Evolutionary conservation across 805 yeast species (phyloP), one percentile per base, ranked within the genome.

Genomic region (Suhomyces canberraensis): DNA sequence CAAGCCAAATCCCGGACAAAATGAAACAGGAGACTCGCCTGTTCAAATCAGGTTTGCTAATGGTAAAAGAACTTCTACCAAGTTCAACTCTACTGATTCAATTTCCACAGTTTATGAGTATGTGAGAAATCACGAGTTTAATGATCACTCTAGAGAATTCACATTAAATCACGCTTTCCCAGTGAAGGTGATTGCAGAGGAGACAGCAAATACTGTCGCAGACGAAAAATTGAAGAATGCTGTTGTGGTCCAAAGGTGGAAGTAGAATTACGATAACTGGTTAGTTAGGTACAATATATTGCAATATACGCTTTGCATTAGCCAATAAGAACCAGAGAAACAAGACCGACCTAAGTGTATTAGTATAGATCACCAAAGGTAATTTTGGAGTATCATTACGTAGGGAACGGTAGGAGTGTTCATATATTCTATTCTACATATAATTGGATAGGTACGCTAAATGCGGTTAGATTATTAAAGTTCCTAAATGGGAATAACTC

Each of bases 221-320:
- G 88, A 80, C 19, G 93, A 95, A 4, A 87, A 87, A 22, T 68
- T 88, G 45, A 73, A 75, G 34, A 86, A 86, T 48, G 77, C 97
- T 2, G 96, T 87, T n/a, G 80, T 90, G 20, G 87, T 90, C 13
- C 97, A 88, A 61, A 81, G 93, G 64, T 85, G 95, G 93, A 69
- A n/a, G n/a, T n/a, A n/a, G n/a, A n/a, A n/a, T n/a, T n/a, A n/a
- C n/a, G n/a, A n/a, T n/a, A n/a, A n/a, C n/a, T n/a, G n/a, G n/a
- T n/a, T n/a, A n/a, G n/a, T n/a, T n/a, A n/a, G n/a, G n/a, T n/a
- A n/a, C n/a, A n/a, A n/a, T n/a, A n/a, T n/a, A n/a, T n/a, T n/a
- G n/a, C n/a, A n/a, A n/a, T n/a, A n/a, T n/a, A n/a, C n/a, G n/a
- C n/a, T n/a, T n/a, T n/a, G n/a, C n/a, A n/a, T 8, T 8, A 21